Base-by-base conservation (phyloP, 768 basidiomycete species). In the Cubamyces sp. region DNA sequence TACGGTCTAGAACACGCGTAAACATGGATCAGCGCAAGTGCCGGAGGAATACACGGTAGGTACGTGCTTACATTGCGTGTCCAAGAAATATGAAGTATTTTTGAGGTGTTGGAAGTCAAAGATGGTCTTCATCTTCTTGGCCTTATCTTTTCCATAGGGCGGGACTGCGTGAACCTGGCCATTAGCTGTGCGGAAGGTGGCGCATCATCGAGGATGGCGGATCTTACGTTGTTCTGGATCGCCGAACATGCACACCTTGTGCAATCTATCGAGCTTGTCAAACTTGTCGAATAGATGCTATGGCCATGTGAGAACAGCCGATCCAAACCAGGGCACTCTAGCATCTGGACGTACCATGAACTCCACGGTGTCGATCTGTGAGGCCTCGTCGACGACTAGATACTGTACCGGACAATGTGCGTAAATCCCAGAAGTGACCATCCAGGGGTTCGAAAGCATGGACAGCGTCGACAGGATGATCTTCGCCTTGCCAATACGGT, bases 381-480 rank as follows among this genome's bases (percentile, higher is more conserved):
- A 78, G 0, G 82, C 82, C 66, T 83, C 82, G 54, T 82, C 82
- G 26, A 83, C 70, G 30, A 83, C 70, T 3, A 84, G 61, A 18
- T 63, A 72, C 23, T 77, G 59, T 1, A 80, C 70, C 0, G 80
- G 81, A 1, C 74, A 68, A 7, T 71, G 19, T 8, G 23, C 23
- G 73, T 57, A 61, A 73, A 70, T 2, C 59, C 68, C 12, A 37
- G 19, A 9, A 19, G 12, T 1, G 58, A 51, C 14, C 57, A 53
- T 12, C 43, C 41, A 0, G 4, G 56, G 48, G 26, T 77, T 72
- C 11, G 78, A 78, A 15, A 84, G 61, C 80, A 81, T 84, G 61
- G 75, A 74, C 16, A 83, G 53, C 0, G 83, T 84, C 72, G 80
- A 83, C 1, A 84, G 69, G 8, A 84, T 71, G 19, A 82, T 71